A percentile compares a stretch with the other conserved stretches of the same genome.
Evolutionary conservation across 2,329 filamentous ascomycete genomes (phyloP).

Genomic region (Botrytis paeoniae): DNA sequence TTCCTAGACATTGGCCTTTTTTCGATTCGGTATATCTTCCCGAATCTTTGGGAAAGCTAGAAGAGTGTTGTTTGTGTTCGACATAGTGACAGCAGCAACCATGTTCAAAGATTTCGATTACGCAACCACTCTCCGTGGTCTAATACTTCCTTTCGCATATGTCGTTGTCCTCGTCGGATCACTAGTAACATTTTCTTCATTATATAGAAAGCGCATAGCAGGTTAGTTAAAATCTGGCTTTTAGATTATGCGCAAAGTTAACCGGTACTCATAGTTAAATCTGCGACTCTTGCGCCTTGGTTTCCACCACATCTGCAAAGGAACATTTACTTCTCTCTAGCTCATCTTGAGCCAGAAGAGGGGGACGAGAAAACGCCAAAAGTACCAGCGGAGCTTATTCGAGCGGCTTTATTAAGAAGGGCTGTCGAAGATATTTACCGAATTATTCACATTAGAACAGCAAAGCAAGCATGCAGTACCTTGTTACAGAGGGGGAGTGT

Average conservation of each 20-base stretch:
- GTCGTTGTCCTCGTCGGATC: constrained; percentile 82
- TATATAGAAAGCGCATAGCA: constrained; percentile 91
- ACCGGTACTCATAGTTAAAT: constrained; percentile 54
- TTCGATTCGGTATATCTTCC: not conserved
- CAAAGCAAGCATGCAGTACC: constrained; percentile 82
- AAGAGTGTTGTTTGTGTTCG: not conserved
- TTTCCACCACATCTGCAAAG: constrained; percentile 87
- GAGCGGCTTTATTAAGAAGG: constrained; percentile 82
- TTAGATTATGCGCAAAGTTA: constrained; percentile 8
- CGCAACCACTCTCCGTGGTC: constrained; percentile 55
- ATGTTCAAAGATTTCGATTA: constrained; percentile 58
- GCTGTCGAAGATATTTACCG: constrained; percentile 91
- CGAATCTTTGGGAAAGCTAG: not conserved
- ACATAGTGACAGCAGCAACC: constrained; percentile 2
- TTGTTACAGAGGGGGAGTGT: constrained; percentile 88
- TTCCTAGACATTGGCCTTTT: not conserved
- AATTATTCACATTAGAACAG: constrained; percentile 81
- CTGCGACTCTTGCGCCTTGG: constrained; percentile 87
- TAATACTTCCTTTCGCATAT: constrained; percentile 85
- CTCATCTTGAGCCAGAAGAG: constrained; percentile 68
- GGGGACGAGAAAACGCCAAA: constrained; percentile 63
- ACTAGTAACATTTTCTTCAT: constrained; percentile 84
- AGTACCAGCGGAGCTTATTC: constrained; percentile 80
- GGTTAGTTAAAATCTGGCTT: constrained; percentile 48
- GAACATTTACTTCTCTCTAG: constrained; percentile 89